Percentiles rank a stretch among this genome's conserved stretches.
phyloP scores from a whole-genome alignment of 345 rosid species.

The Citrus cavaleriei region DNA sequence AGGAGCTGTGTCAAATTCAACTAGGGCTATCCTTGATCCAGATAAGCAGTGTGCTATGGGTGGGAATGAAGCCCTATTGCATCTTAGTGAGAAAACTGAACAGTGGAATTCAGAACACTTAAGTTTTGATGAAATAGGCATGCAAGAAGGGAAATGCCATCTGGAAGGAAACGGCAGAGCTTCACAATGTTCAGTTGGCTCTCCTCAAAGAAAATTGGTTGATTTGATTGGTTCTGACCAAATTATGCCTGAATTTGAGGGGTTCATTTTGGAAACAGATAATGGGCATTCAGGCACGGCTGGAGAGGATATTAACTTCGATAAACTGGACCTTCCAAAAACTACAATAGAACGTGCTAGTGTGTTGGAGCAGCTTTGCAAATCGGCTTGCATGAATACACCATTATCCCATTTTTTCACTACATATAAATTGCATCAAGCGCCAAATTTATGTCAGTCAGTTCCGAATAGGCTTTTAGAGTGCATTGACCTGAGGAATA shows the following conservation, averaged over 20 bases:
- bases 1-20: constrained; percentile 33
- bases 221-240: constrained; percentile 31
- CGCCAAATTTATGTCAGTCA: constrained; percentile 44
- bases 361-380: constrained; percentile 56
- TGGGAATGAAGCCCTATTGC: constrained; percentile 28
- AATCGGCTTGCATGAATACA: constrained; percentile 58
- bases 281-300: constrained; percentile 26
- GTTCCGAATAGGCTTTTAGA: constrained; percentile 66
- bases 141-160: constrained; percentile 21
- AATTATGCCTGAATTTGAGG: constrained; percentile 54
- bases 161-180: constrained; percentile 19
- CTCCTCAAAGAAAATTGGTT: constrained; percentile 27
- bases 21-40: constrained; percentile 24
- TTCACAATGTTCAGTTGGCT: constrained; percentile 25
- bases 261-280: constrained; percentile 51
- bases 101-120: constrained; percentile 24
- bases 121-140: constrained; percentile 26
- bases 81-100: constrained; percentile 19
- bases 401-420: constrained; percentile 53
- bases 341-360: constrained; percentile 52
- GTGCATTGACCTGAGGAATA: constrained; percentile 32
- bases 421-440: constrained; percentile 31
- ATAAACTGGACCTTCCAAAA: constrained; percentile 45
- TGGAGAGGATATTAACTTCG: constrained; percentile 37
- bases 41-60: constrained; percentile 20